A percentile compares a stretch with the other conserved stretches of the same genome.
phyloP scores from a whole-genome alignment of 148 eudicot species.

The Gaultheria prostrata region DNA sequence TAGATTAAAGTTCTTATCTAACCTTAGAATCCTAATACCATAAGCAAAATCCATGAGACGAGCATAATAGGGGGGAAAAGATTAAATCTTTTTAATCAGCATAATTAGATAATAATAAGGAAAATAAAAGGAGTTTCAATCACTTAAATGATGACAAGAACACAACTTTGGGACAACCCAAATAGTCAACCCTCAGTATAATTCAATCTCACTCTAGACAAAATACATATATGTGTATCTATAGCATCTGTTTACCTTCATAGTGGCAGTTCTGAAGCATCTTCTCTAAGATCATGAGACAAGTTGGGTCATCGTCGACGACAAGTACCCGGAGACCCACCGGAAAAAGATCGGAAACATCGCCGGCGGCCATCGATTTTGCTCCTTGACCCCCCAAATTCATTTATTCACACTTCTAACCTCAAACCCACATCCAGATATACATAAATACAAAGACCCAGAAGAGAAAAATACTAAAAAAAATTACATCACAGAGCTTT shows the following conservation, averaged over 20 bases:
- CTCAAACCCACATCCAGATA: conserved; percentile 16
- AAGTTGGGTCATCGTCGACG: conserved; percentile 96
- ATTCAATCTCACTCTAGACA: not conserved
- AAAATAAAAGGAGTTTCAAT: not conserved
- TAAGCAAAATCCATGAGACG: not conserved
- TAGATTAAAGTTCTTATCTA: not conserved
- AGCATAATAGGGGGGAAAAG: not conserved
- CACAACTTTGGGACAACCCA: not conserved
- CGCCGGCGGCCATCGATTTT: conserved; percentile 56
- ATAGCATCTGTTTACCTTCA: conserved; percentile 54
- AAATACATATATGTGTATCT: not conserved
- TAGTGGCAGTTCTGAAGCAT: conserved; percentile 86
- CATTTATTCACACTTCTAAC: conserved; percentile 46
- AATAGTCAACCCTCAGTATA: conserved; percentile 19
- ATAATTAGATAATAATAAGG: not conserved
- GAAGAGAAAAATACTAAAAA: not conserved
- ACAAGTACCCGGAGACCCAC: conserved; percentile 88
- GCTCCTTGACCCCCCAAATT: conserved; percentile 52
- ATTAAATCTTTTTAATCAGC: not conserved
- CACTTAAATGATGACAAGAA: not conserved
- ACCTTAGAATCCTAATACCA: conserved; percentile 17
- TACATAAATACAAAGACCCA: conserved; percentile 4
- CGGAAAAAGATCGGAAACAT: conserved; percentile 65
- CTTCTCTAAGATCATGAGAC: conserved; percentile 85
- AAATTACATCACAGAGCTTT: not conserved